Base-by-base conservation (phyloP, 495 filamentous ascomycete genomes). In the Penicillium canescens region DNA sequence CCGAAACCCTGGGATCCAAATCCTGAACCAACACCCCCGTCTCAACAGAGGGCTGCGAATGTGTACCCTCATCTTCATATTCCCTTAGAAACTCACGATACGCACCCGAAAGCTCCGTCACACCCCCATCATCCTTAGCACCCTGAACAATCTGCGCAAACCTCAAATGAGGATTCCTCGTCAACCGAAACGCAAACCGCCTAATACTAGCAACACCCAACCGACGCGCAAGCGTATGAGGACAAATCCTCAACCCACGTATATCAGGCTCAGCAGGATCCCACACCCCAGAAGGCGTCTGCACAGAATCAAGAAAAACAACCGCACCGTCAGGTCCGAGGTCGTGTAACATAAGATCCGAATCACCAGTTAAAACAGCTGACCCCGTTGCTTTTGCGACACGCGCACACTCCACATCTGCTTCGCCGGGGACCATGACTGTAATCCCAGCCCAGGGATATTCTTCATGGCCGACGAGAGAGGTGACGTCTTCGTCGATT, bases 301-400 rank as follows among this genome's bases (percentile, higher is more conserved):
- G 68, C 51, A 73, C 52, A 6, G 84, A 82, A 44, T 75, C 67
- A 20, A 91, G 70, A 57, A 88, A 83, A 4, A 82, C 63, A 2
- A 90, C 82, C 5, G 72, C 68, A 2, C 86, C 83, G 16, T 75
- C 37, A 0, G 57, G 23, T 2, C 86, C 87, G 4, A 90, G 72
- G 42, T 89, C 78, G 59, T 89, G 78, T 0, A 90, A 74, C 18
- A 91, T 71, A n/a, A 91, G 73, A 58, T 92, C 89, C 0, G 89
- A 91, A 59, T 92, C 89, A 21, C 77, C 80, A 7, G 88, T 90
- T 10, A 92, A 59, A 23, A 90, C 64, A 3, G 73, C 69, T 0
- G 78, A 77, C 3, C 78, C 82, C 42, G 76, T 67, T 3, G 66
- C 42, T n/a, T 66, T 74, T n/a, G 82, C 67, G 41, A 80, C 68